Evolutionary conservation across 257 asterid genomes (phyloP).

Genomic region (Perilla frutescens): DNA sequence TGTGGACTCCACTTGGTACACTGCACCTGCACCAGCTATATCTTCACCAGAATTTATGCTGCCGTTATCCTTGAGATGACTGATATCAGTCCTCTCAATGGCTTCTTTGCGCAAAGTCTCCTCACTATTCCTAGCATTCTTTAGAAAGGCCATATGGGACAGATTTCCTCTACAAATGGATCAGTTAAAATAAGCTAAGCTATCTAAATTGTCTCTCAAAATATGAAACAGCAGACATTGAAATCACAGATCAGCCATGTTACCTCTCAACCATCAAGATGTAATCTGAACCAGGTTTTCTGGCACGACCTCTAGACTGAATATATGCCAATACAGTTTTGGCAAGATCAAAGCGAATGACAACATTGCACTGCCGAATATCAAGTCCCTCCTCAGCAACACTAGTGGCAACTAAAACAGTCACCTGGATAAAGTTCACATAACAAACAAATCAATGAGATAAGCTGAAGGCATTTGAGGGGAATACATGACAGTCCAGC

Average conservation of each 20-base stretch:
- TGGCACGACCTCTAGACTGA: constrained; percentile 99
- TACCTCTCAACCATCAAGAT: constrained; percentile 99
- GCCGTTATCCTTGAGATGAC: constrained; percentile 81
- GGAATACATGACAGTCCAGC: constrained; percentile 40
- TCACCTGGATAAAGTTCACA: constrained; percentile 61
- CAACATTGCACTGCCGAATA: constrained; percentile 98
- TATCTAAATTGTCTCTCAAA: constrained; percentile 20
- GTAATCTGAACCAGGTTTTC: constrained; percentile 98
- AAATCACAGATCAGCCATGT: constrained; percentile 31
- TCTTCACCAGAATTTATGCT: constrained; percentile 61
- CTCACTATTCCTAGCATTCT: constrained; percentile 97
- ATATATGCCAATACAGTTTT: constrained; percentile 98
- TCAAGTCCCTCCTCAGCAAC: constrained; percentile 99
- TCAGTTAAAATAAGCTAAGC: constrained; percentile 27
- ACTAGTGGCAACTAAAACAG: constrained; percentile 97
- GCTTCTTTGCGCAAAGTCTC: constrained; percentile 99
- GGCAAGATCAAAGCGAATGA: constrained; percentile 98
- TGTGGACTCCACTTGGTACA: constrained; percentile 95
- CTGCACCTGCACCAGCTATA: constrained; percentile 54
- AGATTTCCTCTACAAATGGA: constrained; percentile 74
- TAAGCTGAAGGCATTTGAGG: constrained; percentile 23
- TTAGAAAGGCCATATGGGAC: constrained; percentile 85
- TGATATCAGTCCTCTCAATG: constrained; percentile 94
- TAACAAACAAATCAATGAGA: constrained; percentile 33
- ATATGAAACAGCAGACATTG: constrained; percentile 26